Conservation (phyloP, 345 rosid species). For the Gossypium turneri region DNA sequence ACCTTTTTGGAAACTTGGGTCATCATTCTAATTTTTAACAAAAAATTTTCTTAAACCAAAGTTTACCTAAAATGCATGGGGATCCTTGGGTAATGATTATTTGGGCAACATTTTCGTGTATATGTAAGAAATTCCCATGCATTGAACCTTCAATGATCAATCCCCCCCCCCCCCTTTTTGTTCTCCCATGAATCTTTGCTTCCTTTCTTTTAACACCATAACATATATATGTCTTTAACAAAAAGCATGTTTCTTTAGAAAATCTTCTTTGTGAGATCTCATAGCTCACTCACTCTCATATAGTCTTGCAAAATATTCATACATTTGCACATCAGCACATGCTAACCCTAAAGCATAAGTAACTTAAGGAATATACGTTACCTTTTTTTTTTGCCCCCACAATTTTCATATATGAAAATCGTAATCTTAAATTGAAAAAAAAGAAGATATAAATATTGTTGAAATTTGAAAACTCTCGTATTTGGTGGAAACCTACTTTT, state of each 20-base stretch:
- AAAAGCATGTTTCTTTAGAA: conserved; percentile 27
- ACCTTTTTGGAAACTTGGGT: conserved; percentile 14
- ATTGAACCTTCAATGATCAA: conserved; percentile 15
- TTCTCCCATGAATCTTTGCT: conserved; percentile 7
- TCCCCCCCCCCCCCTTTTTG: neutral
- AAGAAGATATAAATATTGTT: neutral
- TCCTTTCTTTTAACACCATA: conserved; percentile 20
- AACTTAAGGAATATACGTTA: conserved; percentile 1
- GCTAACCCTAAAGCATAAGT: conserved; percentile 1
- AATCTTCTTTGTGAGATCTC: conserved; percentile 14
- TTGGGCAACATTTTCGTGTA: too few relatives aligned
- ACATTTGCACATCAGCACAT: neutral
- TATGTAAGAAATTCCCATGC: neutral
- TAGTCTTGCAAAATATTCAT: neutral
- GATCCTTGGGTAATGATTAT: too few relatives aligned
- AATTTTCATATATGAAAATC: too few relatives aligned
- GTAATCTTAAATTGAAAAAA: neutral
- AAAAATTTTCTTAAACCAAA: neutral
- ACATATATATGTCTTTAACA: conserved; percentile 19
- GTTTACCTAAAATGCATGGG: neutral
- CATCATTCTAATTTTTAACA: neutral
- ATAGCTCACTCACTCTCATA: conserved; percentile 3
- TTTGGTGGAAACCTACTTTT: neutral
- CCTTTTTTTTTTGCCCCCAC: neutral
- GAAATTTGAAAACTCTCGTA: neutral